phyloP scores from a whole-genome alignment of 202 grass and related monocot species.

The Zizania palustris region DNA sequence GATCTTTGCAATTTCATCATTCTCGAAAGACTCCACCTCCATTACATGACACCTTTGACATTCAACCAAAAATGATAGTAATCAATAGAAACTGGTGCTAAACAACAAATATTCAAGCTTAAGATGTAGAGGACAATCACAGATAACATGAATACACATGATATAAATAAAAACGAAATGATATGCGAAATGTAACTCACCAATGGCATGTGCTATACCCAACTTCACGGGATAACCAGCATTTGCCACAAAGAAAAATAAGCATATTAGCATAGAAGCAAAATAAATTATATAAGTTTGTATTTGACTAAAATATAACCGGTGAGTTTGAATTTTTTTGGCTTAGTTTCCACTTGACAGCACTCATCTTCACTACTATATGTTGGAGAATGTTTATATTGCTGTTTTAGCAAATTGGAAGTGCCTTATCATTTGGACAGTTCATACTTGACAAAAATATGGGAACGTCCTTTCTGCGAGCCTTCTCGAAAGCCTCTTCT shows the following conservation, averaged over 20 bases:
- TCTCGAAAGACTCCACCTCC: slow-evolving; percentile 95
- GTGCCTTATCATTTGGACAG: neutral
- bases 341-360: neutral
- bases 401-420: neutral
- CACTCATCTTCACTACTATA: neutral
- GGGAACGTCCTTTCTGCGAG: slow-evolving; percentile 74
- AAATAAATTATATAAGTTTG: neutral
- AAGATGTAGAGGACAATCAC: neutral
- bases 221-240: slow-evolving; percentile 55
- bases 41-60: slow-evolving; percentile 87
- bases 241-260: slow-evolving; percentile 36
- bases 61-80: slow-evolving; percentile 16
- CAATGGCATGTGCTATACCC: slow-evolving; percentile 98
- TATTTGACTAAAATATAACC: neutral
- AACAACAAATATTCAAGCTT: neutral
- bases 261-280: neutral
- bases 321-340: neutral
- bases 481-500: slow-evolving; percentile 86
- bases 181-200: slow-evolving; percentile 45
- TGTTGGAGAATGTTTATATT: neutral
- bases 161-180: neutral
- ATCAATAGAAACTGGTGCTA: neutral
- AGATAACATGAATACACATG: neutral
- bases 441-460: slow-evolving; percentile 90
- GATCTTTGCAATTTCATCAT: slow-evolving; percentile 81